Evolutionary conservation across 495 filamentous ascomycete genomes (phyloP).

Genomic region (Coniosporium apollinis): DNA sequence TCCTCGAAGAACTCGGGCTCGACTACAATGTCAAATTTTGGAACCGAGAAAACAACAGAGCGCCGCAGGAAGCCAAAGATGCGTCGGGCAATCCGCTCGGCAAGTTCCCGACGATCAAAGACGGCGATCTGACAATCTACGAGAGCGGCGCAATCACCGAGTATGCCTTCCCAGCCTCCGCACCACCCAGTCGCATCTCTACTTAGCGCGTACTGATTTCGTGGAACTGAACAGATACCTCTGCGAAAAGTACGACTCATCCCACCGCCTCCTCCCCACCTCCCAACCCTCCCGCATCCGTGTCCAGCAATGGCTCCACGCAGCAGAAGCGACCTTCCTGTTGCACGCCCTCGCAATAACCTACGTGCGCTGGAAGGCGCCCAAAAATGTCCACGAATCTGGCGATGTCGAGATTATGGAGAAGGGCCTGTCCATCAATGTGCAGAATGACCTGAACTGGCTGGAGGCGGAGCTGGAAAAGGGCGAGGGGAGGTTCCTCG

Average conservation of each 20-base stretch:
- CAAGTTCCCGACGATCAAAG: constrained; percentile 22
- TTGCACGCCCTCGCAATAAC: constrained; percentile 21
- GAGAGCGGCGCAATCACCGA: constrained; percentile 27
- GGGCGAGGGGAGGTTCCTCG: constrained; percentile 16
- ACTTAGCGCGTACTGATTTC: no score
- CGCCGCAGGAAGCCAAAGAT: constrained; percentile 19
- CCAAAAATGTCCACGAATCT: constrained; percentile 6
- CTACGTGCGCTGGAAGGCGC: constrained; percentile 19
- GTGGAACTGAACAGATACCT: constrained; percentile 22
- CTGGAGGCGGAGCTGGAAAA: constrained; percentile 17
- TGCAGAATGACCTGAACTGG: constrained; percentile 23
- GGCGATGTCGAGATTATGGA: constrained; percentile 15
- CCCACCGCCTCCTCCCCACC: constrained; percentile 16
- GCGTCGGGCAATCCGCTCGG: constrained; percentile 18
- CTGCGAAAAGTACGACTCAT: constrained; percentile 22
- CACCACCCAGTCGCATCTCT: no score
- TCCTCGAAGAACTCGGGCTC: constrained; percentile 23
- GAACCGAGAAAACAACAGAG: constrained; percentile 16
- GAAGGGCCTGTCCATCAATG: constrained; percentile 15
- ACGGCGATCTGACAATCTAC: constrained; percentile 17
- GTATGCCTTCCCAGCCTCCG: constrained; percentile 4
- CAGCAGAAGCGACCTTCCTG: constrained; percentile 24
- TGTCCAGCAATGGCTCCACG: constrained; percentile 22
- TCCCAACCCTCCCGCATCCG: constrained; percentile 10
- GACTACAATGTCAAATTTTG: constrained; percentile 18